Percentiles rank a stretch among this genome's conserved stretches.
Evolutionary conservation across 192 early-diverging fungal species (phyloP).

Genomic region (Backusella tuberculispora): DNA sequence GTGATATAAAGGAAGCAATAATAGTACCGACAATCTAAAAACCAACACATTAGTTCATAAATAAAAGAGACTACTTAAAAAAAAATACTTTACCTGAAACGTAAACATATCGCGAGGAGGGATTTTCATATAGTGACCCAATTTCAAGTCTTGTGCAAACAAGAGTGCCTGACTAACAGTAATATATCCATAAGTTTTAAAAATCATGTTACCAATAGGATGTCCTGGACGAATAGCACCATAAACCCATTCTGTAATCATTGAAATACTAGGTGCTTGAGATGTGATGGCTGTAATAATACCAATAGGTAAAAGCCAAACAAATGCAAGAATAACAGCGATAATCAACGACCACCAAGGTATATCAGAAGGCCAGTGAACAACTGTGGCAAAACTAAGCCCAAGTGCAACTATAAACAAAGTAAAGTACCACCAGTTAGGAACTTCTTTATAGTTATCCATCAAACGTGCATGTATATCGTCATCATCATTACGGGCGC

Average conservation of each 20-base stretch:
- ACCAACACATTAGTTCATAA: too few relatives aligned
- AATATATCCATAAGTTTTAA: slow-evolving; percentile 70
- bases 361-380: slow-evolving; percentile 55
- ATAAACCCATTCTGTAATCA: slow-evolving; percentile 72
- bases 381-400: slow-evolving; percentile 52
- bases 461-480: slow-evolving; percentile 81
- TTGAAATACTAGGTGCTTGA: slow-evolving; percentile 59
- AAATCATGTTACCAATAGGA: slow-evolving; percentile 66
- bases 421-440: slow-evolving; percentile 75
- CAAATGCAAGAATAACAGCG: slow-evolving; percentile 50
- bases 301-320: slow-evolving; percentile 66
- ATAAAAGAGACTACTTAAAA: too few relatives aligned
- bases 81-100: slow-evolving; percentile 49
- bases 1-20: slow-evolving; percentile 68
- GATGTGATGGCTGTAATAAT: slow-evolving; percentile 65
- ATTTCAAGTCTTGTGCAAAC: slow-evolving; percentile 70
- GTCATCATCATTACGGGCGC: slow-evolving; percentile 58
- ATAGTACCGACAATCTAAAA: slow-evolving; percentile 66
- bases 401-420: slow-evolving; percentile 58
- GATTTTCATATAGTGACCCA: slow-evolving; percentile 84
- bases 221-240: slow-evolving; percentile 66
- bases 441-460: slow-evolving; percentile 75
- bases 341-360: slow-evolving; percentile 65
- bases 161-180: slow-evolving; percentile 62
- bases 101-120: slow-evolving; percentile 81